These are phyloP conservation scores for Fusarium euwallaceae DNA, from an alignment of 2,329 filamentous ascomycete genomes.

Conservation along the genomic window DNA sequence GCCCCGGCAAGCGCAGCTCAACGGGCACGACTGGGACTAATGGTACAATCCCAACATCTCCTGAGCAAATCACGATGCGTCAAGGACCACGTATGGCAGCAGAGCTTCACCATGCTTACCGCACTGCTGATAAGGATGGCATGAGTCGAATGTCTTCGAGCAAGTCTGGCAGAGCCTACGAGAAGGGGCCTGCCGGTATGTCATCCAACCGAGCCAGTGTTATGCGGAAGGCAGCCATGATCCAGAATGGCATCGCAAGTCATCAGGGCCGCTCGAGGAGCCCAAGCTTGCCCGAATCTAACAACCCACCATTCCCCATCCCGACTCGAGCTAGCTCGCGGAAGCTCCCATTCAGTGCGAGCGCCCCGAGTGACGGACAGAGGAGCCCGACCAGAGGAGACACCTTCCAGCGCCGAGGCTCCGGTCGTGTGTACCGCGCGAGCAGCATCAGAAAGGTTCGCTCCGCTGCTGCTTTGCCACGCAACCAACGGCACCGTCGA, in stretches of 20 bases:
- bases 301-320: constrained; percentile 89
- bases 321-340: constrained; percentile 90
- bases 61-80: constrained; percentile 56
- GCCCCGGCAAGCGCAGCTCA: constrained; percentile 59
- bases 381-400: constrained; percentile 78
- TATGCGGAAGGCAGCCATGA: constrained; percentile 84
- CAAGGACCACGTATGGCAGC: constrained; percentile 50
- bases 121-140: constrained; percentile 51
- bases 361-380: constrained; percentile 77
- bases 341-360: constrained; percentile 74
- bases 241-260: constrained; percentile 80
- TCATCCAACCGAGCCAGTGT: constrained; percentile 65
- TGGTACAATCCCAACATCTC: constrained; percentile 55
- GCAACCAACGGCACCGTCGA: constrained; percentile 63
- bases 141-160: constrained; percentile 33
- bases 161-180: constrained; percentile 53
- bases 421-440: constrained; percentile 63
- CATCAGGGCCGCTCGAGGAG: constrained; percentile 75
- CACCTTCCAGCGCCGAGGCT: constrained; percentile 68
- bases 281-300: constrained; percentile 72
- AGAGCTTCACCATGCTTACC: constrained; percentile 62
- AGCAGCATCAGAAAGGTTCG: constrained; percentile 85
- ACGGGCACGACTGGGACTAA: constrained; percentile 45
- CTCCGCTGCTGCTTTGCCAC: constrained; percentile 81
- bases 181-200: constrained; percentile 54